Conservation (phyloP, 169 alveolate species). For the Eimeria necatrix region DNA sequence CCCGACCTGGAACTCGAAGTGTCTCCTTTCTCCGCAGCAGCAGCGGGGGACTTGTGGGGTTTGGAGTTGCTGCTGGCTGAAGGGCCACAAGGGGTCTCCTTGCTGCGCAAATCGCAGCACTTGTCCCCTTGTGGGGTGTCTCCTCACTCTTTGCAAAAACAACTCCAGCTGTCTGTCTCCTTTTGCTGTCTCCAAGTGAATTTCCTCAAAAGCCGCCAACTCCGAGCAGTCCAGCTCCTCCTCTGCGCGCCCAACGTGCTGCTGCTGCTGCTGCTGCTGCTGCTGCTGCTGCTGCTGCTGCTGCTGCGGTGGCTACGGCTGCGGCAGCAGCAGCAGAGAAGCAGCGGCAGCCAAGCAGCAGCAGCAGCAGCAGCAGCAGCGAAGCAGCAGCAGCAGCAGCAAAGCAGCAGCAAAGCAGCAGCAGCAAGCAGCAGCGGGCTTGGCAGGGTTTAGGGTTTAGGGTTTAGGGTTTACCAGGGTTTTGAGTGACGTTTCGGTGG, state of each 20-base stretch:
- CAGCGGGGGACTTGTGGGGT: constrained; percentile 26
- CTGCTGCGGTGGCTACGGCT: too few relatives aligned
- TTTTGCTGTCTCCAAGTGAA: neutral
- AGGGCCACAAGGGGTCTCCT: constrained; percentile 69
- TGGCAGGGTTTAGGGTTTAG: too few relatives aligned
- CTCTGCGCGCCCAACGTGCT: constrained; percentile 25
- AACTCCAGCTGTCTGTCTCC: constrained; percentile 43
- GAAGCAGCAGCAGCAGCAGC: too few relatives aligned
- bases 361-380: constrained; percentile 20
- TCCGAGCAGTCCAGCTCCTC: constrained; percentile 55
- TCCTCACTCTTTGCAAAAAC: constrained; percentile 21
- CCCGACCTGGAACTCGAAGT: constrained; percentile 74
- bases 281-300: too few relatives aligned
- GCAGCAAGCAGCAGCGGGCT: too few relatives aligned
- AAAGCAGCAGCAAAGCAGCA: too few relatives aligned
- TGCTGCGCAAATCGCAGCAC: constrained; percentile 69
- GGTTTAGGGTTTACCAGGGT: neutral
- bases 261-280: too few relatives aligned
- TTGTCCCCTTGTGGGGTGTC: neutral
- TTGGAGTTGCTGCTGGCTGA: constrained; percentile 26
- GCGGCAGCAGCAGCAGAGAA: neutral
- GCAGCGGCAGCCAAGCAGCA: neutral
- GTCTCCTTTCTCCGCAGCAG: constrained; percentile 59
- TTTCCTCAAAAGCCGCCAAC: constrained; percentile 52
- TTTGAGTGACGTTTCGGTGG: neutral